Base-by-base conservation (phyloP, 1,284 basidiomycete genomes). In the Calocybe gambosa region DNA sequence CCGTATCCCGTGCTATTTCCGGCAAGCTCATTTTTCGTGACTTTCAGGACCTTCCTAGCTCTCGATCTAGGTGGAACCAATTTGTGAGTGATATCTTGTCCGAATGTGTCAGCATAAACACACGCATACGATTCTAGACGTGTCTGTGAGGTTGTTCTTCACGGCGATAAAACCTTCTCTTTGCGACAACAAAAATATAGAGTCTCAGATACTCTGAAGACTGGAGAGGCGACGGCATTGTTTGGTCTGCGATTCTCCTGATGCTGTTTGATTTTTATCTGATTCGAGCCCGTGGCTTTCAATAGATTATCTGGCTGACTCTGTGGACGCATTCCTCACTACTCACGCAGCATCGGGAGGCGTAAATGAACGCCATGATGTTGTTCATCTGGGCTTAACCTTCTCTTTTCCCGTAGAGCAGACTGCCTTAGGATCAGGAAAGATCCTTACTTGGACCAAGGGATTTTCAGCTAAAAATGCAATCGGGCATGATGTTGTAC, bases 381-480 rank as follows among this genome's bases (percentile, higher is more conserved):
- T 67, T 13, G 65, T 98, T 50, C 84, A 89, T 51, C 80, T 97
- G 3, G 93, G 93, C 5, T 77, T 97, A 45, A 97, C 93, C 0
- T 99, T 99, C 67, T 93, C 89, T 39, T 97, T 97, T 73, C 96
- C 95, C 2, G 96, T 98, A 39, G 92, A 97, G 60, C 96, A 99
- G 63, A 93, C 91, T 0, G 93, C 95, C 0, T 76, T 99, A 28
- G 85, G 87, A 60, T 79, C 81, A 23, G 95, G 96, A 1, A 90
- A 84, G 50, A 84, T 99, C 48, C 72, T 97, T 38, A 93, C 89
- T 1, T 97, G 94, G 93, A 96, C 93, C n/a, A 97, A 97, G 66
- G 93, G 93, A 3, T 97, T 96, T 64, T 69, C 85, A 15, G 91
- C 91, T 13, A 92, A 84, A 64, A 89, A 93, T 61, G 94, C 95